Evolutionary conservation across 1,139 yeast species (phyloP).

Genomic region (Schwanniomyces etchellsii): DNA sequence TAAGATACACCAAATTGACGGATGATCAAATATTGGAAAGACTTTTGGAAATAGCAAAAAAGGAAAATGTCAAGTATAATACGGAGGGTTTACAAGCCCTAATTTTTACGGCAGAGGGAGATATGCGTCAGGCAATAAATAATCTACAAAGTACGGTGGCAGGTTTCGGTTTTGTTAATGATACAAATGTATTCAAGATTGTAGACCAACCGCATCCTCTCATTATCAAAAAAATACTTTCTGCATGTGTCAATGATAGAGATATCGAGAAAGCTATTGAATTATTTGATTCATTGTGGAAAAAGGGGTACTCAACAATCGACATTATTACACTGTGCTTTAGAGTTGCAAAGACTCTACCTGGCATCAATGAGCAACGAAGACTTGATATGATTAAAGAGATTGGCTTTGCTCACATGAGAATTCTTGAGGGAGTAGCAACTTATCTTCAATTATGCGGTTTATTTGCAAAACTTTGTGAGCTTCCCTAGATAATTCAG

Average conservation of each 20-base stretch:
- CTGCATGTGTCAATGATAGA: conserved; percentile 42
- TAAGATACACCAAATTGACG: conserved; percentile 73
- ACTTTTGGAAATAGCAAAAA: conserved; percentile 62
- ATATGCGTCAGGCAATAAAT: conserved; percentile 97
- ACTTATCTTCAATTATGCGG: conserved; percentile 84
- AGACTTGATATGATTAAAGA: conserved; percentile 75
- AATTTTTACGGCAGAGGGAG: conserved; percentile 97
- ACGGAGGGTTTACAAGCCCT: conserved; percentile 92
- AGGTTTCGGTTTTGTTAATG: conserved; percentile 86
- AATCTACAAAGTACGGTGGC: conserved; percentile 91
- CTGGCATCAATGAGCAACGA: conserved; percentile 58
- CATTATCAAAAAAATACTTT: conserved; percentile 69
- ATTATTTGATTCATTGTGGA: conserved; percentile 69
- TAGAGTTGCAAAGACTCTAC: conserved; percentile 75
- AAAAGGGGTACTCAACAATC: conserved; percentile 86
- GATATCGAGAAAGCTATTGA: conserved; percentile 65
- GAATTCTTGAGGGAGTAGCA: conserved; percentile 89
- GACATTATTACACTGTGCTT: conserved; percentile 91
- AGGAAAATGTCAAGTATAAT: conserved; percentile 71
- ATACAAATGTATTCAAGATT: conserved; percentile 87
- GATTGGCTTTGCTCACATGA: conserved; percentile 87
- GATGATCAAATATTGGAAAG: conserved; percentile 84
- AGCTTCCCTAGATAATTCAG: conserved; percentile 6
- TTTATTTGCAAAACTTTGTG: conserved; percentile 61
- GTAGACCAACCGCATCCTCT: conserved; percentile 97